Evolutionary conservation across 73 alveolate species (phyloP).

Genomic region (Urostyla sp.): DNA sequence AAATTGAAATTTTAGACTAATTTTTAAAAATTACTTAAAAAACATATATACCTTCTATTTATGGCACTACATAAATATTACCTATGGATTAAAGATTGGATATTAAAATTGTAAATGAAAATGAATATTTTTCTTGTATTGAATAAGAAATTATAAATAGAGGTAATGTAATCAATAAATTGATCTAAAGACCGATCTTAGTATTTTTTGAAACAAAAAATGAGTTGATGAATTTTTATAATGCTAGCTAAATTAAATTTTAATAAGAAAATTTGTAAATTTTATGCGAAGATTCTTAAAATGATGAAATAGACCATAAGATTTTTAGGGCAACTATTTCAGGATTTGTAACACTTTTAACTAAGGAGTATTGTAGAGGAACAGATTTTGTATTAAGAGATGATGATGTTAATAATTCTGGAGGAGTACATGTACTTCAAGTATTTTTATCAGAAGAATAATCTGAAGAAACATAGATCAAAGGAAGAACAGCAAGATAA

Average conservation of each 20-base stretch:
- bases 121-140: neutral
- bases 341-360: neutral
- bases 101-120: no score
- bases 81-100: conserved; percentile 3
- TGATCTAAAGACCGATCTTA: neutral
- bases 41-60: conserved; percentile 63
- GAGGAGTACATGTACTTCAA: no score
- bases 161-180: no score
- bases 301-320: neutral
- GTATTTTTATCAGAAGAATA: no score
- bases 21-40: conserved; percentile 38
- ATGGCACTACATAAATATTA: conserved; percentile 40
- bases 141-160: neutral
- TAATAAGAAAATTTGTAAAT: no score
- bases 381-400: no score
- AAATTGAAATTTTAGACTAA: conserved; percentile 10
- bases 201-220: neutral
- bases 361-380: no score
- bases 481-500: no score
- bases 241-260: neutral
- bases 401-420: no score
- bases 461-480: no score
- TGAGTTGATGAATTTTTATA: neutral
- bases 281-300: no score
- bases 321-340: neutral